phyloP scores from a whole-genome alignment of 2,329 filamentous ascomycete species.

The Scedosporium dehoogii region DNA sequence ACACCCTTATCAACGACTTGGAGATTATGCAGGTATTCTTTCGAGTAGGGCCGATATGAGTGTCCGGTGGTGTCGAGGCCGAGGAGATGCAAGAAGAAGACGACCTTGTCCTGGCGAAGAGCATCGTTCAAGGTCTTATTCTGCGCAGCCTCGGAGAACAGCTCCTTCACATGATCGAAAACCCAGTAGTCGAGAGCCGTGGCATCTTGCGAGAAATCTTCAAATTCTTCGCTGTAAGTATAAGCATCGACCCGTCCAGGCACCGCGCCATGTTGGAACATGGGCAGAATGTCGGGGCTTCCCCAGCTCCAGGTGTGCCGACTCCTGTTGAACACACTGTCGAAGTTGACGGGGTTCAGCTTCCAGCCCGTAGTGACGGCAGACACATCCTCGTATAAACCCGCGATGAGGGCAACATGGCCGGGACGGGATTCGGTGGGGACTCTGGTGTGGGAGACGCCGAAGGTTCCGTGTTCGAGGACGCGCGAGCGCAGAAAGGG shows the following conservation, averaged over 20 bases:
- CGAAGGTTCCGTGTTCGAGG: conserved; percentile 85
- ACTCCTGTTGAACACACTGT: conserved; percentile 96
- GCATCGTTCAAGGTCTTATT: conserved; percentile 66
- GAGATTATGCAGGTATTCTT: conserved; percentile 90
- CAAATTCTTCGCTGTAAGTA: conserved; percentile 71
- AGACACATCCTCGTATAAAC: conserved; percentile 95
- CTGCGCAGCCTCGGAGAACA: conserved; percentile 71
- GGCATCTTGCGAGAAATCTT: conserved; percentile 83
- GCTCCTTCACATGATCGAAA: conserved; percentile 80
- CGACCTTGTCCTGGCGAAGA: conserved; percentile 72
- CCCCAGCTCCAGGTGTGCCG: conserved; percentile 99
- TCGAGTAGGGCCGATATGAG: conserved; percentile 78
- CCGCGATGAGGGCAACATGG: conserved; percentile 93
- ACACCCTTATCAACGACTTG: conserved; percentile 89
- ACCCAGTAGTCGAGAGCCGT: conserved; percentile 84
- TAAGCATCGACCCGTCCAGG: conserved; percentile 81
- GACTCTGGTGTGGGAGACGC: conserved; percentile 91
- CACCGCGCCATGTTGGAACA: conserved; percentile 92
- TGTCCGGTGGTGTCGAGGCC: conserved; percentile 90
- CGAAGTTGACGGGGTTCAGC: conserved; percentile 94
- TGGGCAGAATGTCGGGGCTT: conserved; percentile 90
- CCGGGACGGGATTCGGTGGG: conserved; percentile 94
- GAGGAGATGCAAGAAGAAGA: conserved; percentile 91
- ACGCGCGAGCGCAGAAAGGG: conserved; percentile 87
- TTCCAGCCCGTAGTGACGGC: conserved; percentile 98